Evolutionary conservation across 495 filamentous ascomycete species (phyloP), one percentile per base, ranked within the genome.

Genomic region (Echria macrotheca): DNA sequence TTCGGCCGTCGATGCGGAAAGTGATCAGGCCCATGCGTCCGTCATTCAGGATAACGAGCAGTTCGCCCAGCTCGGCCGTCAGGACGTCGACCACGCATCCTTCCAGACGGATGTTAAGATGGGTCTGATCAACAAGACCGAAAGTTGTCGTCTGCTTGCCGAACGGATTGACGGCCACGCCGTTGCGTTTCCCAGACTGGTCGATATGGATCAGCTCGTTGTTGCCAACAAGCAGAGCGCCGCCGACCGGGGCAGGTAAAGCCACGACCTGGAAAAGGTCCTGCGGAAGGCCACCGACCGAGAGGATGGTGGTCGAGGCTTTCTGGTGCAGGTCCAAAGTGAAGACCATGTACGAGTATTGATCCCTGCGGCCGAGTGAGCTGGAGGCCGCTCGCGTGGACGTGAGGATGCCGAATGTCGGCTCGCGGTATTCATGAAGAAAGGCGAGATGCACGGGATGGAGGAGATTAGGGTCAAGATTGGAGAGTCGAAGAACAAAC

Each of bases 121-220:
- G 81, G 1, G 86, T 87, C 62, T 96, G 93, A 64, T 97, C 93
- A 7, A 76, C 73, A 64, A 98, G 80, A 36, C 69, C 66, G 57
- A 96, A 96, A 2, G 83, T 75, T 8, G 91, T 96, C 38, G 78
- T 74, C 47, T 84, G 74, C 57, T 82, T 86, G 8, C 88, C 81
- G 67, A 95, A 94, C 21, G 84, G 81, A 58, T 98, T 98, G 56
- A 97, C 89, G n/a, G 84, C 91, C 31, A 97, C 86, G 8, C 89
- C 93, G 59, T 85, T 95, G 11, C 89, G 80, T 67, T 94, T 96
- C 4, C 93, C 93, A 10, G 87, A 84, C 72, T 97, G 94, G 62
- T 97, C 93, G 51, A 98, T 84, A 67, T 98, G 94, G 47, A 98
- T 86, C 50, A 98, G 66, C 59, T 95, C 87, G 63, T 97, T 96